Conservation (phyloP, 768 basidiomycete species). For the Leccinum subgranulosum region DNA sequence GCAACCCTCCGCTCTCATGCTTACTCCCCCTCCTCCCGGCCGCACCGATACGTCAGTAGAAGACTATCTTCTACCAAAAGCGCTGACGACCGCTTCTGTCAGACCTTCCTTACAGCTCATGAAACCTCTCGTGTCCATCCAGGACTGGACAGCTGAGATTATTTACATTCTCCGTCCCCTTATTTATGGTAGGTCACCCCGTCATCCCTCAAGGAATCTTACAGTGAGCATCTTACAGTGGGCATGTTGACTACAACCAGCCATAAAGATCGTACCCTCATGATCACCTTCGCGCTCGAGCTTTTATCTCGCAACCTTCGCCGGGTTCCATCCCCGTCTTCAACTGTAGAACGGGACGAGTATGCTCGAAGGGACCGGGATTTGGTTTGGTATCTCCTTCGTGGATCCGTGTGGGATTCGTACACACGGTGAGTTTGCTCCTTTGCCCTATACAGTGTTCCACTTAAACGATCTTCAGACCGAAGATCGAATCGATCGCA, state of each 20-base stretch:
- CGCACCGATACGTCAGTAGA: slow-evolving; percentile 61
- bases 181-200: slow-evolving; percentile 58
- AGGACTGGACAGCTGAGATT: slow-evolving; percentile 73
- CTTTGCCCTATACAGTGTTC: slow-evolving; percentile 2
- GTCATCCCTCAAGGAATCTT: slow-evolving; percentile 8
- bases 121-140: slow-evolving; percentile 53
- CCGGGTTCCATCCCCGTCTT: slow-evolving; percentile 57
- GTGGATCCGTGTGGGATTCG: slow-evolving; percentile 80
- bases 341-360: slow-evolving; percentile 67
- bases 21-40: slow-evolving; percentile 46
- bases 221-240: slow-evolving; percentile 12
- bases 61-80: slow-evolving; percentile 81
- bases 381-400: slow-evolving; percentile 79
- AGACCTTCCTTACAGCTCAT: slow-evolving; percentile 69
- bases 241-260: slow-evolving; percentile 21
- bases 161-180: slow-evolving; percentile 73
- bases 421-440: slow-evolving; percentile 59
- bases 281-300: slow-evolving; percentile 64
- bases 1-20: slow-evolving; percentile 60
- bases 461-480: slow-evolving; percentile 39
- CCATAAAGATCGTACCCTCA: slow-evolving; percentile 53
- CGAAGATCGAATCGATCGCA: slow-evolving; percentile 68
- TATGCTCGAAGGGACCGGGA: slow-evolving; percentile 82
- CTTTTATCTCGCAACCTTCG: slow-evolving; percentile 74
- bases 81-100: slow-evolving; percentile 68